Base-by-base conservation (phyloP, 1,284 basidiomycete genomes). In the Earliella scabrosa region DNA sequence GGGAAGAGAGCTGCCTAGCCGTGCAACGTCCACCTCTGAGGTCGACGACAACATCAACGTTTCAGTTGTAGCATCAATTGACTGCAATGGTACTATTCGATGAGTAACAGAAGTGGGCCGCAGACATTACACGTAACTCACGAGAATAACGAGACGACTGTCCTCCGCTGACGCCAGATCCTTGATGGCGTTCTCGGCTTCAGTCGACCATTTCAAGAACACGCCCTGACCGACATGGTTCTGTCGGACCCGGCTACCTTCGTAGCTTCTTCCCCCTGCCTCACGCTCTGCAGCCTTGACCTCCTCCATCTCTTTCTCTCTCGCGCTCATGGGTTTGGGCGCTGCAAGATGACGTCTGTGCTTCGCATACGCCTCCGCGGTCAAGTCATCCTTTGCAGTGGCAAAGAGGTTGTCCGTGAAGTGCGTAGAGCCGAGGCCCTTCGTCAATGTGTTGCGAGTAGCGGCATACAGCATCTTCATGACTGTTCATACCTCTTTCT, bases 401-500 rank as follows among this genome's bases (percentile, higher is more conserved):
- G 93, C 93, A 69, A 93, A 95, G 56, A 96, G 78, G 51, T 83
- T 82, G 68, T 93, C 89, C 13, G 85, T 83, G 72, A 95, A 93
- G 54, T 86, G 75, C 43, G 84, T 78, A 4, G 92, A 89, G 41
- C 93, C 93, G 1, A 96, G 80, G 4, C 83, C 78, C 71, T 87
- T 93, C 44, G 88, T 79, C 20, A 96, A 78, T 7, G 88, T 83
- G 24, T 81, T 79, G 48, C 93, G 85, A 0, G 89, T 88, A 1
- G 93, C 90, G n/a, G 94, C 94, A 71, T 96, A 95, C 26, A 97
- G 78, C 94, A 96, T 97, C 90, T 97, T 18, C 3, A 34, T 14
- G 16, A 8, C 7, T 3, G 32, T 49, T 45, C 11, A 36, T 13
- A 13, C 21, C n/a, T 6, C 23, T 24, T n/a, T 32, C 34, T 5